A percentile compares a stretch with the other conserved stretches of the same genome.
These are phyloP conservation scores for Penicillium cinerascens DNA, from an alignment of 495 filamentous ascomycete genomes.

Conservation along the genomic window DNA sequence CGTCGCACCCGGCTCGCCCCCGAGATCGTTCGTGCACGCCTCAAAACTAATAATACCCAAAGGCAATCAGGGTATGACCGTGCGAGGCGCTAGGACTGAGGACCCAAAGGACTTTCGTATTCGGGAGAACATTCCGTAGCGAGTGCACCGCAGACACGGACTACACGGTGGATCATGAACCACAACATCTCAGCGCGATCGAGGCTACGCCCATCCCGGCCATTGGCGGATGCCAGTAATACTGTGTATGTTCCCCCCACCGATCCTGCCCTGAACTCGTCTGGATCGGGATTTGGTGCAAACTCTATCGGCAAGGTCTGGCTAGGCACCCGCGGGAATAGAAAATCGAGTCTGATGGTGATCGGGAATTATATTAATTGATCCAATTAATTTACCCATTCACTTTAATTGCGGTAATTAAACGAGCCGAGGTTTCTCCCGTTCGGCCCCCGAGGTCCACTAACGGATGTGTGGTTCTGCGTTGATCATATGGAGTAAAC, in stretches of 20 bases:
- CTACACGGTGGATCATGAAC: constrained; percentile 2
- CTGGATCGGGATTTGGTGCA: not conserved
- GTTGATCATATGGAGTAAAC: not conserved
- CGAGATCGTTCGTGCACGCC: not conserved
- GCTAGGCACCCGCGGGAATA: not conserved
- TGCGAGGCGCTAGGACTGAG: too few species aligned
- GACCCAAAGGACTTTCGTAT: too few species aligned
- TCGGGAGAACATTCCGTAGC: constrained; percentile 12
- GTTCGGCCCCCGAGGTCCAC: not conserved
- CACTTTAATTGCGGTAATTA: not conserved
- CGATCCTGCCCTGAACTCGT: not conserved
- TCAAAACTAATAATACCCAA: too few species aligned
- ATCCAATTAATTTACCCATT: not conserved
- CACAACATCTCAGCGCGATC: constrained; percentile 1
- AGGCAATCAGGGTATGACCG: too few species aligned
- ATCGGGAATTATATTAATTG: not conserved
- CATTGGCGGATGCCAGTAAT: not conserved
- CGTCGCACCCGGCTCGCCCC: not conserved
- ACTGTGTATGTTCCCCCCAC: too few species aligned
- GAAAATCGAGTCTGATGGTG: not conserved
- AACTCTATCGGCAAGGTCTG: not conserved
- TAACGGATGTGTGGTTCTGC: not conserved
- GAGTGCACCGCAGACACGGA: not conserved
- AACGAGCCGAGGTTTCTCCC: not conserved
- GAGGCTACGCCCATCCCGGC: not conserved